Evolutionary conservation across 2,329 filamentous ascomycete species (phyloP).

Genomic region (Aspergillus flavus): DNA sequence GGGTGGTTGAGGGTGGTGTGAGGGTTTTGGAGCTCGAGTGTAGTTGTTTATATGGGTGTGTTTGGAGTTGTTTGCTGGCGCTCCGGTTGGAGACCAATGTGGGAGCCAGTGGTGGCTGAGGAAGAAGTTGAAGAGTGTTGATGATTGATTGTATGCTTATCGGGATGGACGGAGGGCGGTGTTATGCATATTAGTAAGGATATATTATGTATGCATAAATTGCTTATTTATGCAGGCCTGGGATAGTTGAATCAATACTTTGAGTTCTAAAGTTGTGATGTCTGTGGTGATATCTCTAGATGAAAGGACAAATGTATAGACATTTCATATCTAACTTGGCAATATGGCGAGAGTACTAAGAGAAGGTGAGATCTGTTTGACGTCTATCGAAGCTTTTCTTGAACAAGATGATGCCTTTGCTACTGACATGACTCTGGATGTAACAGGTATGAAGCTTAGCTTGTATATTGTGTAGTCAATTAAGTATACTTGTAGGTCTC

Average conservation of each 20-base stretch:
- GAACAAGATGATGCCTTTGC: no score
- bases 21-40: no score
- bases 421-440: not conserved
- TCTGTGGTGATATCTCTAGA: no score
- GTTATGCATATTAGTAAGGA: not conserved
- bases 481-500: no score
- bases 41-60: not conserved
- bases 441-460: no score
- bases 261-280: no score
- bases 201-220: not conserved
- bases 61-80: not conserved
- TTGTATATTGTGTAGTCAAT: no score
- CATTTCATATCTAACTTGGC: no score
- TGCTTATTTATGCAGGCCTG: not conserved
- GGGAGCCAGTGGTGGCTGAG: not conserved
- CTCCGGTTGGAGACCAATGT: constrained; percentile 1
- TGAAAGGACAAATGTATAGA: no score
- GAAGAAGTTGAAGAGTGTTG: not conserved
- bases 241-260: no score
- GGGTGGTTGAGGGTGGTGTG: constrained; percentile 20
- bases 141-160: not conserved
- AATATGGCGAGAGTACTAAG: no score
- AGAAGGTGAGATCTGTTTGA: not conserved
- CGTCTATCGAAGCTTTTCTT: not conserved
- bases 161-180: not conserved